These are phyloP conservation scores for Microcera coccophila DNA, from an alignment of 2,329 filamentous ascomycete species.

Conservation along the genomic window DNA sequence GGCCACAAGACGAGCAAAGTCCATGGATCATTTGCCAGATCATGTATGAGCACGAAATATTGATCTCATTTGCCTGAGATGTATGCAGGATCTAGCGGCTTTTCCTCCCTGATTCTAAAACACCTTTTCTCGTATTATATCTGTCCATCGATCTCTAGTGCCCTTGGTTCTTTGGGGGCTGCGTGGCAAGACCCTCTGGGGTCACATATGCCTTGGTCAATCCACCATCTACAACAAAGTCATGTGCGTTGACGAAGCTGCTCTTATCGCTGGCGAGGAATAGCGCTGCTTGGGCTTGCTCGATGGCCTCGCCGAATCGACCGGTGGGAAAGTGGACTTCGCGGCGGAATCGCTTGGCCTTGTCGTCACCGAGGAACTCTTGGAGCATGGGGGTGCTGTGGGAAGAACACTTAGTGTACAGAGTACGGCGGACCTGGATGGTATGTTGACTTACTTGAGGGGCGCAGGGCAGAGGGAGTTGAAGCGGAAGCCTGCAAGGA, in stretches of 20 bases:
- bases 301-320: conserved; percentile 72
- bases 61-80: conserved; percentile 38
- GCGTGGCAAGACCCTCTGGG: conserved; percentile 13
- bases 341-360: conserved; percentile 64
- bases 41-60: conserved; percentile 38
- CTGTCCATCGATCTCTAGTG: no score
- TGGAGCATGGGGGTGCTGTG: conserved; percentile 68
- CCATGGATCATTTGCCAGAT: conserved; percentile 37
- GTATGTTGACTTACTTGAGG: conserved; percentile 50
- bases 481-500: conserved; percentile 59
- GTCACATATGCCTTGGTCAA: conserved; percentile 54
- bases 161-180: not conserved
- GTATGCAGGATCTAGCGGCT: no score
- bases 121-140: no score
- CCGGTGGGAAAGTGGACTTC: conserved; percentile 74
- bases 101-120: no score
- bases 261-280: conserved; percentile 73
- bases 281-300: conserved; percentile 70
- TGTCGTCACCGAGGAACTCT: conserved; percentile 71
- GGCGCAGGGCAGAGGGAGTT: conserved; percentile 72
- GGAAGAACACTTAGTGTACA: no score
- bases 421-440: no score
- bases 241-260: conserved; percentile 70
- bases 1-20: conserved; percentile 15
- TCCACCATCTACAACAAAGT: conserved; percentile 69